Evolutionary conservation across 805 yeast species (phyloP).

Genomic region (Lipomyces oligophaga): DNA sequence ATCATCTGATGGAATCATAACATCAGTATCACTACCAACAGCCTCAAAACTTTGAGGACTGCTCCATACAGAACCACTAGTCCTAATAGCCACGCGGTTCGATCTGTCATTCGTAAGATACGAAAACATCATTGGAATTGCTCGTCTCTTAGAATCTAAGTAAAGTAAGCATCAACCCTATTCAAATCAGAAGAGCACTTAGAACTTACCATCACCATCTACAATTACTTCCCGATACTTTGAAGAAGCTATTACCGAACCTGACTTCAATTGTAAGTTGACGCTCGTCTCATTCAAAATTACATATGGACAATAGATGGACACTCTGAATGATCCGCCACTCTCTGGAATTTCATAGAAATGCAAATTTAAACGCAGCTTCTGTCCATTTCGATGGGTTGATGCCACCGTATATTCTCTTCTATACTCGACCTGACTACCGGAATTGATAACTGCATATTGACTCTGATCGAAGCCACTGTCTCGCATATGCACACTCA

Average conservation of each 20-base stretch:
- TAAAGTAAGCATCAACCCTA: neutral
- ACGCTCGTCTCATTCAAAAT: conserved; percentile 76
- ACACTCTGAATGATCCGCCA: conserved; percentile 59
- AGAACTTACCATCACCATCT: conserved; percentile 10
- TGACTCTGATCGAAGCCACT: conserved; percentile 63
- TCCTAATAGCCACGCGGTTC: conserved; percentile 61
- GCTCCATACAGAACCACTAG: conserved; percentile 71
- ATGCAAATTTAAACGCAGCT: conserved; percentile 57
- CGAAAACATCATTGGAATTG: conserved; percentile 77
- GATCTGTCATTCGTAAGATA: conserved; percentile 60
- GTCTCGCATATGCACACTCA: conserved; percentile 55
- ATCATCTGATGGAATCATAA: conserved; percentile 40
- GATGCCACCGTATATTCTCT: conserved; percentile 53
- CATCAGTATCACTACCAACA: conserved; percentile 72
- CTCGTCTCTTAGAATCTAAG: conserved; percentile 34
- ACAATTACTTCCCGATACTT: conserved; percentile 9
- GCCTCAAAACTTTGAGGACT: conserved; percentile 79
- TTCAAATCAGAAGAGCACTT: neutral
- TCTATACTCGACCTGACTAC: conserved; percentile 53
- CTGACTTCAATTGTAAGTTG: conserved; percentile 54
- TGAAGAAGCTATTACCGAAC: conserved; percentile 51
- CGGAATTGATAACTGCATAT: conserved; percentile 59
- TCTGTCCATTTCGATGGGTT: conserved; percentile 62
- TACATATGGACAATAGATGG: conserved; percentile 80
- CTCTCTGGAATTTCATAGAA: conserved; percentile 50